Conservation (phyloP, 768 basidiomycete species). For the Suillus tomentosus region DNA sequence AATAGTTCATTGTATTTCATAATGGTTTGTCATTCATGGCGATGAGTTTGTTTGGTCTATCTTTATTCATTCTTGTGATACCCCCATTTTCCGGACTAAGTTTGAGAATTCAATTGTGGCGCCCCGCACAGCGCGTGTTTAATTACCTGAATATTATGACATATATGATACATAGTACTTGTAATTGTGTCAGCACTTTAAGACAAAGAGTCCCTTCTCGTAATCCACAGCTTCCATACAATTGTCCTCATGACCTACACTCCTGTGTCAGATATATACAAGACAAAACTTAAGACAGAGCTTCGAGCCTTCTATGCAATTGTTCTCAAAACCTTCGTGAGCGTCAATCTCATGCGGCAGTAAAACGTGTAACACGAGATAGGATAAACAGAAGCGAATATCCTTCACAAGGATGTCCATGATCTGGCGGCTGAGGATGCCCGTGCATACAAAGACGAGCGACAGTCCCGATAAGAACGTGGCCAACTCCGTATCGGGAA, state of each 20-base stretch:
- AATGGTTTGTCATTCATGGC: conserved; percentile 7
- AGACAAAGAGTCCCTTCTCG: background rate
- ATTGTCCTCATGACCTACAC: background rate
- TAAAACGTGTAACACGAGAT: background rate
- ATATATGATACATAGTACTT: background rate
- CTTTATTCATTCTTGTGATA: conserved; percentile 15
- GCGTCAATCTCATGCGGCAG: background rate
- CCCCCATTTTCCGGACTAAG: background rate
- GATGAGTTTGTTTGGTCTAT: conserved; percentile 11
- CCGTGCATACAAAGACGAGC: background rate
- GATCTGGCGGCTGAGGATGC: background rate
- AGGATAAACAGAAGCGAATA: background rate
- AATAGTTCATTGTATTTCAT: conserved; percentile 15
- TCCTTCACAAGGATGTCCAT: background rate
- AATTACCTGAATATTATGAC: too few relatives aligned
- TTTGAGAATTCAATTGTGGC: background rate
- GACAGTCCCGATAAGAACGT: background rate
- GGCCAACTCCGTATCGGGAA: background rate
- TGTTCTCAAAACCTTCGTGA: conserved; percentile 12
- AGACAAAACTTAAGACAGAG: conserved; percentile 3
- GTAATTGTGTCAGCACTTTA: background rate
- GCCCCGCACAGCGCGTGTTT: background rate
- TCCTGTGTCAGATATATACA: conserved; percentile 1
- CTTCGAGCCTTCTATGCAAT: conserved; percentile 5
- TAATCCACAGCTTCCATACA: background rate